Base-by-base conservation (phyloP, 768 basidiomycete species). In the Trametes coccinea region DNA sequence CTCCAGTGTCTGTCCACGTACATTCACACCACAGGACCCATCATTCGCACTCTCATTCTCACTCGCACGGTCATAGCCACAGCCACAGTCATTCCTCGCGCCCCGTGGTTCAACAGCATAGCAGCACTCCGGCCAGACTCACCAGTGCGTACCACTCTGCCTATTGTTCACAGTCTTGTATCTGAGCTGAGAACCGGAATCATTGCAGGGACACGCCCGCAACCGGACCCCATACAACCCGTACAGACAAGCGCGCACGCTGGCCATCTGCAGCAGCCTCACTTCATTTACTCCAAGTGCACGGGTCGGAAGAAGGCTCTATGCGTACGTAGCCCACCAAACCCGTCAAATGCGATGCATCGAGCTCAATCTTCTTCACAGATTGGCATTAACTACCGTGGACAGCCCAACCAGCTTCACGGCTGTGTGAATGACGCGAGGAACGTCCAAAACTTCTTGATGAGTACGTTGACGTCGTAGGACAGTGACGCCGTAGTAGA, bases 401-500 rank as follows among this genome's bases (percentile, higher is more conserved):
- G 90, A 0, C 84, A 86, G 66, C 72, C 73, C 3, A 82, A 82
- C n/a, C 82, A 86, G 66, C 78, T 98, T 6, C 73, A 77, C 0
- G 96, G 96, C 9, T 98, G 96, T 71, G 89, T 96, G 71, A 96
- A 98, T 71, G 96, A 99, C 69, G 95, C 88, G 0, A 74, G 79
- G 50, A 95, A 94, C 71, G 84, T 98, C 55, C 80, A 83, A 67
- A 72, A 77, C n/a, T 98, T 98, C 78, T 75, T 95, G 48, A 80
- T 78, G 61, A 68, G 91, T 91, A 67, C 5, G 41, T 14, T 8
- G 33, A 6, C 14, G 8, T 37, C 9, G 53, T 33, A 14, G 46
- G 45, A 30, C 47, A 16, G 17, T 31, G 22, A 51, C 63, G 61
- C 34, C 5, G 29, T 43, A 14, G 47, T 17, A 22, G 4, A 14